phyloP scores from a whole-genome alignment of 257 asterid genomes.

The Rhazya stricta region DNA sequence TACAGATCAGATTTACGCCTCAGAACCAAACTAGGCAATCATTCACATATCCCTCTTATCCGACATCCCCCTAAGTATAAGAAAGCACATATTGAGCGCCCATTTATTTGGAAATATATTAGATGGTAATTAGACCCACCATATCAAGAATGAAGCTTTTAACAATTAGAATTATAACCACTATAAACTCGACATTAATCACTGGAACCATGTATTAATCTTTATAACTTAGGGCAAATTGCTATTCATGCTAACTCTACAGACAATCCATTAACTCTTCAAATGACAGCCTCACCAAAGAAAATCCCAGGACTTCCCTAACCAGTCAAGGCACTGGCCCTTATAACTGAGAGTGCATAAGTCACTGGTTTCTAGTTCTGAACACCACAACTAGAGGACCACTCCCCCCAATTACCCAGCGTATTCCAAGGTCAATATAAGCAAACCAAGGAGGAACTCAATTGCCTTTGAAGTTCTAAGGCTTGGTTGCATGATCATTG shows the following conservation, averaged over 20 bases:
- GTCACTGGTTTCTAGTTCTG: background rate
- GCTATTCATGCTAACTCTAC: background rate
- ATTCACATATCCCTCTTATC: background rate
- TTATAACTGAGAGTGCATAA: background rate
- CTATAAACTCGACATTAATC: background rate
- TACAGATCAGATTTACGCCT: background rate
- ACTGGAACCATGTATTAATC: background rate
- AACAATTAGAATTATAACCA: background rate
- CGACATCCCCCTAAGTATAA: background rate
- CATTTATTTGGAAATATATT: background rate
- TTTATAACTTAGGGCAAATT: background rate
- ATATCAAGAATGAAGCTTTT: background rate
- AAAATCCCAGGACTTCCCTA: background rate
- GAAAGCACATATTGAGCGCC: background rate
- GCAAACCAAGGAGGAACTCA: background rate
- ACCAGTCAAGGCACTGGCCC: background rate
- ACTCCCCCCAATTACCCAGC: background rate
- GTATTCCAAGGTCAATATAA: background rate
- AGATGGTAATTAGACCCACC: background rate
- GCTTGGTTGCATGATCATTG: background rate
- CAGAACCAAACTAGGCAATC: background rate
- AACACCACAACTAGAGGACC: background rate
- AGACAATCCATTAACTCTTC: background rate
- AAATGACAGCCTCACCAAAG: background rate
- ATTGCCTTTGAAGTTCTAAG: background rate